Evolutionary conservation across 345 rosid species (phyloP), one percentile per base, ranked within the genome.

Genomic region (Eucalyptus victrix): DNA sequence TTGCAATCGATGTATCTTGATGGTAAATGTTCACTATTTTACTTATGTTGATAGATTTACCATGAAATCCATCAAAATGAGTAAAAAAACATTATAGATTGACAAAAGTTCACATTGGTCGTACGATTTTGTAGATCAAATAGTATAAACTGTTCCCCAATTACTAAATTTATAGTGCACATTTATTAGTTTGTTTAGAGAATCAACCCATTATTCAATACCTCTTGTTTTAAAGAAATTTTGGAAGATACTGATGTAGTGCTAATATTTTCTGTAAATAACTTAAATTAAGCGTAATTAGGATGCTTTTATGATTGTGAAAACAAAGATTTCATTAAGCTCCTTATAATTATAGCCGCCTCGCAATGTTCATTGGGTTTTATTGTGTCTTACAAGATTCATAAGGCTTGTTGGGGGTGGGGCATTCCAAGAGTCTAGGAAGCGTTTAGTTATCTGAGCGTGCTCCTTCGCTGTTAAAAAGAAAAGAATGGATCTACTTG

Each of bases 1-100:
- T n/a, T 1, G 40, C 76, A 0, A 0, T n/a, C 0, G 2, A n/a
- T n/a, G 40, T 67, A 67, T n/a, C 11, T n/a, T 8, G 37, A 65
- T 16, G 18, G 76, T n/a, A 16, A n/a, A 60, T 60, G 2, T 60
- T 30, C 69, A 60, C 13, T 60, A 26, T 26, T 60, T 60, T 60
- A 60, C 69, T 60, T 60, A 28, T 60, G 69, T 23, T 28, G 32
- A 26, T 12, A 8, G 32, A 60, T 60, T 60, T 28, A 60, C n/a
- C 8, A 28, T 60, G 69, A 60, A 60, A 26, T 23, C 32, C n/a
- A 28, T 60, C 8, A 28, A 4, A 60, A 60, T 26, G 17, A 26
- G 16, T 28, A 1, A 28, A 60, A 60, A 60, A 3, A 6, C 15
- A 13, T 28, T 8, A 60, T 60, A 28, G 32, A 60, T 60, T 28